These are phyloP conservation scores for Mikania micrantha DNA, from an alignment of 129 eudicot genomes.

Conservation along the genomic window DNA sequence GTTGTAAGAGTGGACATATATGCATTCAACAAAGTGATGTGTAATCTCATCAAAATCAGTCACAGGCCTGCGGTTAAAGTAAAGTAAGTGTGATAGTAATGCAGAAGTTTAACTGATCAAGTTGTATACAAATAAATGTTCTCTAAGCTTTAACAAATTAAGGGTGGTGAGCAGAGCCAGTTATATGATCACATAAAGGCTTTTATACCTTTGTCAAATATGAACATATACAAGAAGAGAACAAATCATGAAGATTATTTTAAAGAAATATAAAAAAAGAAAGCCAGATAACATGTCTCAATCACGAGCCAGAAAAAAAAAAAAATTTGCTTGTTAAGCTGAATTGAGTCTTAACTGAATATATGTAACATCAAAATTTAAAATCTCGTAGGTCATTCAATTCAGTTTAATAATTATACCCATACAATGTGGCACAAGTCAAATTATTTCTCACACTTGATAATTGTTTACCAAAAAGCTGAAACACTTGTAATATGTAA, in stretches of 20 bases:
- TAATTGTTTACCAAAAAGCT: neutral
- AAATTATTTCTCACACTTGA: too few species aligned
- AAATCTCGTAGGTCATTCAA: neutral
- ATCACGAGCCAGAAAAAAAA: neutral
- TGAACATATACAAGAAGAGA: neutral
- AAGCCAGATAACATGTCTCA: neutral
- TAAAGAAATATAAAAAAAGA: neutral
- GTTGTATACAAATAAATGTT: neutral
- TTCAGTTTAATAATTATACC: neutral
- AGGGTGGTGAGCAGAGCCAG: neutral
- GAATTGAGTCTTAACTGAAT: neutral
- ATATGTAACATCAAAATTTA: neutral
- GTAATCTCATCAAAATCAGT: constrained; percentile 70
- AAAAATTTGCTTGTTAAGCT: neutral
- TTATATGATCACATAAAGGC: neutral
- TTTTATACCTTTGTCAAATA: constrained; percentile 7
- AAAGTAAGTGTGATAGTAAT: neutral
- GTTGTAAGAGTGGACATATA: constrained; percentile 57
- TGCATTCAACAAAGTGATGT: constrained; percentile 72
- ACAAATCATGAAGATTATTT: neutral
- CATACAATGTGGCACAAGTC: neutral
- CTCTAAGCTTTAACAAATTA: constrained; percentile 1
- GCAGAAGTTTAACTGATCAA: neutral
- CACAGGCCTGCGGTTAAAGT: constrained; percentile 55
- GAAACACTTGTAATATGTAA: neutral